Base-by-base conservation (phyloP, 73 alveolate species). In the Paramecium tetraurelia region DNA sequence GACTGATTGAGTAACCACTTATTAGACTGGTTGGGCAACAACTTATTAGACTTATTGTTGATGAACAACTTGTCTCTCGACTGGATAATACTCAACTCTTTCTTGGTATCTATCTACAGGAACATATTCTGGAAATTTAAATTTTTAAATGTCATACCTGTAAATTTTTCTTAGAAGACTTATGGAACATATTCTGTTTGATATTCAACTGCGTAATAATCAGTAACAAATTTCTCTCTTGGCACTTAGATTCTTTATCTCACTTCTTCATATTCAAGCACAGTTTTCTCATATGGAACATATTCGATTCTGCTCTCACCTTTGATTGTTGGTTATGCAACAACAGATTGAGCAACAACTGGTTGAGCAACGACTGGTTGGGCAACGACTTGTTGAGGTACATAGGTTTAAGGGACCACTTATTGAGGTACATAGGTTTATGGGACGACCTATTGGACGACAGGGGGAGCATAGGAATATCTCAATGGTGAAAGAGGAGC, bases 291-390 rank as follows among this genome's bases (percentile, higher is more conserved):
- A 59, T 89, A 89, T n/a, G 94, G 94, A 29, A 89, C 75, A 46
- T 89, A 89, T 71, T 89, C 94, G 22, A 89, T 89, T 89, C 94
- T 89, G 87, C 92, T 70, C 53, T 89, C 94, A 24, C 94, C 94
- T 68, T 89, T 89, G 27, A 89, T 80, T 80, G 90, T 80, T 40
- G 90, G 76, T 43, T 80, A 24, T 12, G 90, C 70, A 33, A 75
- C 57, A 33, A 75, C 87, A 31, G 87, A 44, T 75, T 75, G 59
- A 24, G 90, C 72, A 27, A 80, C 90, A 31, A 80, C 90, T 43
- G 90, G 90, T 80, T 80, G n/a, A 9, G 90, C 90, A 31, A 80
- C 90, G 2, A 46, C 69, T 38, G 89, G 89, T 70, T 70, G 24
- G 11, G 89, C 69, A 0, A 38, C 63, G 21, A 76, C 57, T 43